These are phyloP conservation scores for Paradendryphiella salina DNA, from an alignment of 2,329 filamentous ascomycete genomes.

Conservation along the genomic window DNA sequence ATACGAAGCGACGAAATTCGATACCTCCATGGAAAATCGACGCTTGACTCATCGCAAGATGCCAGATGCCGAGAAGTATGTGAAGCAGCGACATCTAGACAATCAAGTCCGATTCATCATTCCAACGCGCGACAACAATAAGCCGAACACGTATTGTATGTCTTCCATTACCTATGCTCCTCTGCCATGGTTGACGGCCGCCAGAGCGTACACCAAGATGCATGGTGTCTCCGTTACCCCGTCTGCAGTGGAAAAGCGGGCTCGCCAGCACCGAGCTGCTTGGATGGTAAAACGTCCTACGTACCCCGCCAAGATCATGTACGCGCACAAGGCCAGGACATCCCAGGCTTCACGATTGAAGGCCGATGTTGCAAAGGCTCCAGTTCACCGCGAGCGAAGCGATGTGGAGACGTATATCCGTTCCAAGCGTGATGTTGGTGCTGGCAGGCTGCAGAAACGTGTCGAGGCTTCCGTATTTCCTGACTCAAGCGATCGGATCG, in stretches of 20 bases:
- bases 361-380: neutral
- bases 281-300: conserved; percentile 9
- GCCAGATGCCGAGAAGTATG: neutral
- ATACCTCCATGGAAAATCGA: neutral
- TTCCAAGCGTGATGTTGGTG: neutral
- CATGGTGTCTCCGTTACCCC: conserved; percentile 2
- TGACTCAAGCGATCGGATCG: neutral
- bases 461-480: neutral
- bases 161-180: conserved; percentile 13
- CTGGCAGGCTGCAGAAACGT: neutral
- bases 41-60: neutral
- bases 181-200: conserved; percentile 10
- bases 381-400: neutral
- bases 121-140: conserved; percentile 17
- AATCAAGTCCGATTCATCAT: conserved; percentile 20
- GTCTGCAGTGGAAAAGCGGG: conserved; percentile 21
- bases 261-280: conserved; percentile 5
- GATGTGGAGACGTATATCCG: neutral
- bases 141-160: conserved; percentile 11
- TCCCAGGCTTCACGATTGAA: neutral
- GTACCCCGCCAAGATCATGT: conserved; percentile 11
- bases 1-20: too few relatives aligned
- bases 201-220: conserved; percentile 13
- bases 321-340: conserved; percentile 4
- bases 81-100: neutral